phyloP scores from a whole-genome alignment of 352 stramenopile genomes.

The Phytophthora meadii region DNA sequence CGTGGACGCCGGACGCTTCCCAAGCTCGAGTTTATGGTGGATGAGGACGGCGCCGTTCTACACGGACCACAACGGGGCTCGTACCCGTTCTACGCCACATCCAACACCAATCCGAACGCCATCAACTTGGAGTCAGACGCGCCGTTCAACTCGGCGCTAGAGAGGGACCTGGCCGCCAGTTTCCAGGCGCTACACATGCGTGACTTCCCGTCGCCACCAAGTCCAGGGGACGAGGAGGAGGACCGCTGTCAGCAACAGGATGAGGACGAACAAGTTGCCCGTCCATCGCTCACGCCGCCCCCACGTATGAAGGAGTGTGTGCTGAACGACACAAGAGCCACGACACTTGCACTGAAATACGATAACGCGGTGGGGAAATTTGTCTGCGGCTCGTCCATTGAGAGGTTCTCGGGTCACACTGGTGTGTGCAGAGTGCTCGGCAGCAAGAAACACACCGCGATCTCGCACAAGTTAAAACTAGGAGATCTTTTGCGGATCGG shows the following conservation, averaged over 20 bases:
- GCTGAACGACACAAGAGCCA: slow-evolving; percentile 83
- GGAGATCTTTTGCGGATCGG: slow-evolving; percentile 90
- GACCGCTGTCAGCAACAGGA: slow-evolving; percentile 3
- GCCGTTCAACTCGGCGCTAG: slow-evolving; percentile 36
- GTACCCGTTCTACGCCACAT: slow-evolving; percentile 37
- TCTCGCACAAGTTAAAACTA: slow-evolving; percentile 75
- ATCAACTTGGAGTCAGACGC: slow-evolving; percentile 19
- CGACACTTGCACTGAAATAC: slow-evolving; percentile 81
- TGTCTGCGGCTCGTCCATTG: slow-evolving; percentile 86
- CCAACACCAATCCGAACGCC: slow-evolving; percentile 11
- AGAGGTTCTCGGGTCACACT: slow-evolving; percentile 92
- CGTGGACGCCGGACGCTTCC: slow-evolving; percentile 74
- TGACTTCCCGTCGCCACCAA: slow-evolving; percentile 41
- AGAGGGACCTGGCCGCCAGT: slow-evolving; percentile 54
- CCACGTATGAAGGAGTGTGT: slow-evolving; percentile 84
- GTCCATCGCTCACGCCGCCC: background rate
- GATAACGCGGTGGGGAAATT: slow-evolving; percentile 70
- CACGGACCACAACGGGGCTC: slow-evolving; percentile 75
- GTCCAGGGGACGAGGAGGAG: slow-evolving; percentile 16
- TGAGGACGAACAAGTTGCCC: slow-evolving; percentile 13
- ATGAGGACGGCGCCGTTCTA: slow-evolving; percentile 83
- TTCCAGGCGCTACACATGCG: slow-evolving; percentile 69
- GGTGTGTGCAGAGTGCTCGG: slow-evolving; percentile 91
- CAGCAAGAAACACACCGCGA: slow-evolving; percentile 87
- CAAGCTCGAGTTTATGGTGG: slow-evolving; percentile 87